Conservation (phyloP, 2,329 filamentous ascomycete genomes). For the Cercospora nicotianae region DNA sequence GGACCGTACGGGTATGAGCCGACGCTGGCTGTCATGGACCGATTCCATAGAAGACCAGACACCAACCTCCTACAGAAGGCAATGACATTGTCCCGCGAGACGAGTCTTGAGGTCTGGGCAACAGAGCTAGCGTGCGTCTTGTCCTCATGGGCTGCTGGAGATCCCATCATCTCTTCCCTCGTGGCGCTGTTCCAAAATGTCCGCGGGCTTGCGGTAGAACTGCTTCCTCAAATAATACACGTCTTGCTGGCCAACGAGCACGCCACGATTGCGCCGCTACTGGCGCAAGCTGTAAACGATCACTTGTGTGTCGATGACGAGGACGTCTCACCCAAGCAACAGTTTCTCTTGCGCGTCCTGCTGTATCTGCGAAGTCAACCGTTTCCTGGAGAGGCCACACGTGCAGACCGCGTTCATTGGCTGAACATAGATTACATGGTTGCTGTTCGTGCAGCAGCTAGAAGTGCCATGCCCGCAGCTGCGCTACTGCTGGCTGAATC, state of each 20-base stretch:
- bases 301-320: slow-evolving; percentile 59
- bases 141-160: slow-evolving; percentile 58
- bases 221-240: slow-evolving; percentile 77
- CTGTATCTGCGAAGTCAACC: slow-evolving; percentile 85
- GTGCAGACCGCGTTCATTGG: slow-evolving; percentile 78
- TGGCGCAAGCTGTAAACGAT: slow-evolving; percentile 52
- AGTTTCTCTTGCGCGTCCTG: slow-evolving; percentile 73
- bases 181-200: slow-evolving; percentile 65
- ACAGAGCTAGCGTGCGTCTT: slow-evolving; percentile 28
- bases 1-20: slow-evolving; percentile 35
- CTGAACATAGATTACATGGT: slow-evolving; percentile 75
- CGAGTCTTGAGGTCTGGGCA: slow-evolving; percentile 30
- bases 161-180: slow-evolving; percentile 69
- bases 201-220: slow-evolving; percentile 67
- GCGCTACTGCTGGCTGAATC: slow-evolving; percentile 82
- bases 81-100: slow-evolving; percentile 18
- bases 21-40: slow-evolving; percentile 12
- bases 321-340: slow-evolving; percentile 61
- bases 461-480: slow-evolving; percentile 82
- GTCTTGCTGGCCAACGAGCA: slow-evolving; percentile 72
- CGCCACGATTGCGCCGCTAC: slow-evolving; percentile 58
- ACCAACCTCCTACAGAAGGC: slow-evolving; percentile 22
- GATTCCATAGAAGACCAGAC: not conserved
- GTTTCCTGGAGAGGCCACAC: slow-evolving; percentile 71
- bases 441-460: slow-evolving; percentile 69